Conservation (phyloP, 75 land plant genomes). For the Ceratopteris richardii region DNA sequence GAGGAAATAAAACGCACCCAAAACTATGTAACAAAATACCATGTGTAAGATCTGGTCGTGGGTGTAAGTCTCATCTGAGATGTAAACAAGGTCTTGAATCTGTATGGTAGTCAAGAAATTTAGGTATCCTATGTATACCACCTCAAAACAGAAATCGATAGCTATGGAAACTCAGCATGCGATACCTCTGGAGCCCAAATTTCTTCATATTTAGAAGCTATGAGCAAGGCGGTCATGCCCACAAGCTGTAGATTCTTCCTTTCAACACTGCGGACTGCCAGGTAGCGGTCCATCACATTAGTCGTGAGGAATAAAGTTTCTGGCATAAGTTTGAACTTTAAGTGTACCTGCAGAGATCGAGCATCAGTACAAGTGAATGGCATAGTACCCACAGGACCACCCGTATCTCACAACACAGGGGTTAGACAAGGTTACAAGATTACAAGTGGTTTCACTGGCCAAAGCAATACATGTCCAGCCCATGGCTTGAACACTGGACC, state of each 20-base stretch:
- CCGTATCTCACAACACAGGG: too few species aligned
- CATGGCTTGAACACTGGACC: too few species aligned
- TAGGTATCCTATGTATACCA: not conserved
- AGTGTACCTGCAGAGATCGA: conserved; percentile 69
- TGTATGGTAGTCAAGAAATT: conserved; percentile 7
- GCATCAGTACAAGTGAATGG: too few species aligned
- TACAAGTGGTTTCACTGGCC: too few species aligned
- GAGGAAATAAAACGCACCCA: not conserved
- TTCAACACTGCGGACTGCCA: conserved; percentile 29
- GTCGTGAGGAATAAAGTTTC: conserved; percentile 75
- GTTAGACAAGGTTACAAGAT: too few species aligned
- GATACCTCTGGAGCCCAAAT: conserved; percentile 79
- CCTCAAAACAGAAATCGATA: not conserved
- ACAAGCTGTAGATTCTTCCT: conserved; percentile 68
- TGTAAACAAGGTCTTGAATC: conserved; percentile 45
- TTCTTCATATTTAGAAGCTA: conserved; percentile 90
- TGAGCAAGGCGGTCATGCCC: conserved; percentile 69
- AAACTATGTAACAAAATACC: conserved; percentile 29
- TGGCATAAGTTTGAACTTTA: conserved; percentile 73
- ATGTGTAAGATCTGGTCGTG: conserved; percentile 49
- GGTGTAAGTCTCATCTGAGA: conserved; percentile 59
- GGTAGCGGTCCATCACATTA: conserved; percentile 56
- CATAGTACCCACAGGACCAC: too few species aligned
- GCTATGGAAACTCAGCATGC: too few species aligned
- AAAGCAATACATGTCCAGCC: too few species aligned